Conservation (phyloP, 208 protist genomes). For the Vickermania ingenoplastis region DNA sequence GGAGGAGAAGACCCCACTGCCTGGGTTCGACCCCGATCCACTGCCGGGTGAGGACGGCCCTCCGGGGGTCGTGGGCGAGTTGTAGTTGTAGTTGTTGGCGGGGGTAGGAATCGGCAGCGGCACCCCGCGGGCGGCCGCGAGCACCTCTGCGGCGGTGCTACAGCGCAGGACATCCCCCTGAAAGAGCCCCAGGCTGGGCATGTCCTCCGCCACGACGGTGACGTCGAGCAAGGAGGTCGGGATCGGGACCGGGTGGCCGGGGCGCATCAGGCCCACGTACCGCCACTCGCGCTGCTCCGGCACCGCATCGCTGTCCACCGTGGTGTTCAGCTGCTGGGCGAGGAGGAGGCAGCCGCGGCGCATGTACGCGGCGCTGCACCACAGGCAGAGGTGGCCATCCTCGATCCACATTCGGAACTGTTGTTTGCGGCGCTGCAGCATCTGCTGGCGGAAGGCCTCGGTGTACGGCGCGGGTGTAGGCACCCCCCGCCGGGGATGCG, state of each 20-base stretch:
- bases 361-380: constrained; percentile 60
- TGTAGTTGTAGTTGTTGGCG: constrained; percentile 1
- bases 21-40: constrained; percentile 17
- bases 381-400: constrained; percentile 57
- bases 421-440: constrained; percentile 37
- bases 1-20: constrained; percentile 27
- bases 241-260: constrained; percentile 22
- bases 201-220: constrained; percentile 45
- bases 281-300: constrained; percentile 48
- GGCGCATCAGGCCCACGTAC: constrained; percentile 49
- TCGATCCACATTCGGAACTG: constrained; percentile 74
- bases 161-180: constrained; percentile 71
- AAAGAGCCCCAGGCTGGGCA: constrained; percentile 36
- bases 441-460: constrained; percentile 6
- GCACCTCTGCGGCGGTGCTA: constrained; percentile 38
- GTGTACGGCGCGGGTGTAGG: neutral
- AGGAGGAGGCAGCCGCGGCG: constrained; percentile 60
- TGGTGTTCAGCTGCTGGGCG: constrained; percentile 56
- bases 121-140: constrained; percentile 1
- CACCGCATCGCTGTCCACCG: constrained; percentile 41
- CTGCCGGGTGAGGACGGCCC: neutral
- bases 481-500: constrained; percentile 2
- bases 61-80: neutral
- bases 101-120: constrained; percentile 17
- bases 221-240: constrained; percentile 43